A percentile compares a stretch with the other conserved stretches of the same genome.
Conservation (phyloP, 495 filamentous ascomycete species). For the Lasiosphaeria ovina region DNA sequence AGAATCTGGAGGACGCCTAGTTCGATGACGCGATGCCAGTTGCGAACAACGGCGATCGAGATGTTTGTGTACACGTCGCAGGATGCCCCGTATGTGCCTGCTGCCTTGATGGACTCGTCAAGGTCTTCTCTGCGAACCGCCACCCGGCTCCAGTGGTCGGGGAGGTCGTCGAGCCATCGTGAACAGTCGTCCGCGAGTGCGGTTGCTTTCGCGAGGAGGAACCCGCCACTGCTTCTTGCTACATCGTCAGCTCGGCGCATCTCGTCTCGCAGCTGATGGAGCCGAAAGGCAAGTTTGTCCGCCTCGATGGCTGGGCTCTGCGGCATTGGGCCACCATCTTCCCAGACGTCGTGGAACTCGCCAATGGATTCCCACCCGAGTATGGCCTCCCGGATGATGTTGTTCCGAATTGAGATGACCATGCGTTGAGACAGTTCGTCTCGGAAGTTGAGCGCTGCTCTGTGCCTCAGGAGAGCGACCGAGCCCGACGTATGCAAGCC, state of each 20-base stretch:
- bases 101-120: neutral
- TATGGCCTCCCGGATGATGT: conserved; percentile 1
- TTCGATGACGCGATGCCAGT: conserved; percentile 5
- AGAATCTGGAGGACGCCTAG: neutral
- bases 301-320: conserved; percentile 2
- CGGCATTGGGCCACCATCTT: neutral
- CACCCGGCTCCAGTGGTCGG: neutral
- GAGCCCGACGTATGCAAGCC: conserved; percentile 4
- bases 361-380: neutral
- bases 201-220: too few relatives aligned
- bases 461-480: conserved; percentile 3
- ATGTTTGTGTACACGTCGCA: conserved; percentile 1
- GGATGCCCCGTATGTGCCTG: neutral
- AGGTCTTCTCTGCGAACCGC: neutral
- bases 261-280: neutral
- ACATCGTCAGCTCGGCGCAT: neutral
- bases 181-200: too few relatives aligned
- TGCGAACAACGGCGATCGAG: neutral
- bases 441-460: neutral
- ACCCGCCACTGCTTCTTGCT: neutral
- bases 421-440: conserved; percentile 4
- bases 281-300: neutral
- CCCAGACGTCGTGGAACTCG: neutral
- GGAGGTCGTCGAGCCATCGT: too few relatives aligned
- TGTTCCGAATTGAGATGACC: neutral